Evolutionary conservation across 179 eudicot species (phyloP), one percentile per base, ranked within the genome.

Genomic region (Drosera spatulata): DNA sequence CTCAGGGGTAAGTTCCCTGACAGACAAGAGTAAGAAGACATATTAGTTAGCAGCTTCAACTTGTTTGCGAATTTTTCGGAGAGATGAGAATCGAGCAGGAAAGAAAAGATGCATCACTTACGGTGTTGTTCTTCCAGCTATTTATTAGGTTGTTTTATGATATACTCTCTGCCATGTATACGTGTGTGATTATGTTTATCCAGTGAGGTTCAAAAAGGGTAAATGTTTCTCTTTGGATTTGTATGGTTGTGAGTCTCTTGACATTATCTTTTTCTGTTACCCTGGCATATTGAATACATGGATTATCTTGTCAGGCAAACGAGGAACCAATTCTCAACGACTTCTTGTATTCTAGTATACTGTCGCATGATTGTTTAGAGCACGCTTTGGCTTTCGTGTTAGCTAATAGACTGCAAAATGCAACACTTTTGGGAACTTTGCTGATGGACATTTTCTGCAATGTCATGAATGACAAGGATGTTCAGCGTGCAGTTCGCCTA

Each of bases 371-470:
- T 38, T 80, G 90, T 7, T 67, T 91, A 3, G 84, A 78, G 33
- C 78, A 94, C 7, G 85, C 97, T 1, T 82, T 91, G 54, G 78
- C 96, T 37, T 91, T 91, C 62, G 94, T 85, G 64, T 74, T 91
- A 5, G 96, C 91, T 14, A 91, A 91, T 70, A 85, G 85, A 73
- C 96, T 91, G 46, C 83, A 91, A 63, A 85, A 88, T 58, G 81
- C 97, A n/a, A 91, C 97, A 5, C 70, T 91, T n/a, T 72, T 91
- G 43, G 83, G 94, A 4, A 91, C 97, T 56, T 85, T 85, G 37
- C 85, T 91, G 9, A 85, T 85, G 13, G 96, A 88, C 65, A 85
- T 91, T 61, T 91, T 91, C 67, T 84, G 83, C 51, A 74, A 83
- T 57, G 73, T 80, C 42, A 60, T 85, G 60, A 73, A 86, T 33